phyloP scores from a whole-genome alignment of 192 early-diverging fungal genomes.

The Coemansia sp. region DNA sequence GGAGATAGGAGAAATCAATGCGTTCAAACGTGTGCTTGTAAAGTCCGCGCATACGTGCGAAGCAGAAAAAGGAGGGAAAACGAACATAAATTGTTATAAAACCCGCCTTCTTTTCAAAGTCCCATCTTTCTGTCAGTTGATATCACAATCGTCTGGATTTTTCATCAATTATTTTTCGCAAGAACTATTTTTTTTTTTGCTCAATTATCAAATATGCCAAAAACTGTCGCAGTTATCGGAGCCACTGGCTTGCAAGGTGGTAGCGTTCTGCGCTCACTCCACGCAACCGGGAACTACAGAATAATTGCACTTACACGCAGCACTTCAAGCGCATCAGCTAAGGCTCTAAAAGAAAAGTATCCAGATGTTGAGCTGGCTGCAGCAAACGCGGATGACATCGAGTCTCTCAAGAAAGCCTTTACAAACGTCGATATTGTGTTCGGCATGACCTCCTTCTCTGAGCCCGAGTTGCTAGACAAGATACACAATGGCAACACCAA shows the following conservation, averaged over 20 bases:
- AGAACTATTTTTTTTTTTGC: not conserved
- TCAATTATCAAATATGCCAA: constrained; percentile 7
- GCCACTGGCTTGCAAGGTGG: constrained; percentile 33
- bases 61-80: too few species aligned
- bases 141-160: not conserved
- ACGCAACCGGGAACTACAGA: constrained; percentile 26
- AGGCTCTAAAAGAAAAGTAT: constrained; percentile 9
- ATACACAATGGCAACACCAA: not conserved
- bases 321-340: constrained; percentile 2
- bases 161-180: not conserved
- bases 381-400: constrained; percentile 17
- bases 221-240: constrained; percentile 18
- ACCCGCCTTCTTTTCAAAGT: too few species aligned
- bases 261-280: constrained; percentile 23
- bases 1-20: too few species aligned
- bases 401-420: constrained; percentile 16
- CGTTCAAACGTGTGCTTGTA: too few species aligned
- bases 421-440: constrained; percentile 17
- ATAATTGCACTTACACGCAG: constrained; percentile 21
- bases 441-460: constrained; percentile 25
- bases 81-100: too few species aligned
- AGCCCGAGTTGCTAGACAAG: not conserved
- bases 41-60: too few species aligned
- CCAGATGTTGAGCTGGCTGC: constrained; percentile 18
- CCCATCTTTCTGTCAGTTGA: not conserved